Conservation (phyloP, 2,329 filamentous ascomycete species). For the Verticillium zaregamsianum region DNA sequence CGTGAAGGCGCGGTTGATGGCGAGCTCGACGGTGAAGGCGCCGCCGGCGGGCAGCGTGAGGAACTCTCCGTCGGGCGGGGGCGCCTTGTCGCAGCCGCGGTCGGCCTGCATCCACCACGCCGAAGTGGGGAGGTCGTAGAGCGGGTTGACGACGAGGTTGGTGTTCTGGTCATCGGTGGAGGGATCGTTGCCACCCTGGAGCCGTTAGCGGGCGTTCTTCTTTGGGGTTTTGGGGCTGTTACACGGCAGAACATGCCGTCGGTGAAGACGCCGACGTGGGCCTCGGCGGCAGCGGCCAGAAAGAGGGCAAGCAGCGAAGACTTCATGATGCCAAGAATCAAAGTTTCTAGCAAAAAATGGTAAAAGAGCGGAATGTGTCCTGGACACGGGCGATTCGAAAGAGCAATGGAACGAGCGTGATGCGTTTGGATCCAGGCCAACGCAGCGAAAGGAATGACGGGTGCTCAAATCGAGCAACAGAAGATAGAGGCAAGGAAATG, state of each 20-base stretch:
- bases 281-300: not conserved
- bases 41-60: constrained; percentile 45
- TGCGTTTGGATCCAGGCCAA: not conserved
- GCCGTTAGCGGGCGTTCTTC: constrained; percentile 5
- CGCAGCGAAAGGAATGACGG: not conserved
- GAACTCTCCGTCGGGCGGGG: too few relatives aligned
- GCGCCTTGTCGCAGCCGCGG: too few relatives aligned
- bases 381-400: not conserved
- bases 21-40: constrained; percentile 43
- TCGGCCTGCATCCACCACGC: too few relatives aligned
- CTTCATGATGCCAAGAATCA: not conserved
- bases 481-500: too few relatives aligned
- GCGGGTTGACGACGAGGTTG: constrained; percentile 26
- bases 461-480: too few relatives aligned
- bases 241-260: constrained; percentile 17
- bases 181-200: constrained; percentile 21
- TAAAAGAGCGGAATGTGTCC: not conserved
- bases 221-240: not conserved
- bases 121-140: too few relatives aligned
- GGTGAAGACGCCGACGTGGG: constrained; percentile 14
- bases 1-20: constrained; percentile 44
- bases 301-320: not conserved
- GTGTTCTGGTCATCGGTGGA: constrained; percentile 34
- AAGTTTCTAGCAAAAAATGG: not conserved
- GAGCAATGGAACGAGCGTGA: too few relatives aligned